Evolutionary conservation across 441 rosid genomes (phyloP), one percentile per base, ranked within the genome.

Genomic region (Monsonia emarginata): DNA sequence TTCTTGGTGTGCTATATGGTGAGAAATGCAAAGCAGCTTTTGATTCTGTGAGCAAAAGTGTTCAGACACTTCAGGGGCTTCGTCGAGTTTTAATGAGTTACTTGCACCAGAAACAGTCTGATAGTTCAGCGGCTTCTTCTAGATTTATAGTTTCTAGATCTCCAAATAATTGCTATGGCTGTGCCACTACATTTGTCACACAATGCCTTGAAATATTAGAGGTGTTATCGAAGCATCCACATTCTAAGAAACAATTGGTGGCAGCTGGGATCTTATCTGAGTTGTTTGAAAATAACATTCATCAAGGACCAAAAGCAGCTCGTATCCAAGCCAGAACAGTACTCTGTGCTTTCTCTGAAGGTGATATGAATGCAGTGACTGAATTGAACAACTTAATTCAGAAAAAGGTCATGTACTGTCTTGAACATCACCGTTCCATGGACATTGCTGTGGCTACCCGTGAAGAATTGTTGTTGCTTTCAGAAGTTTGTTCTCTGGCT

Each of bases 21-120:
- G 99, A 96, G 80, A 96, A 96, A 79, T 96, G 98, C 86, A 96
- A 96, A 82, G 98, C 98, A 77, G 98, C 99, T 76, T 96, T 96
- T 84, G 99, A 93, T 81, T 96, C 99, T 75, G 99, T 96, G 69
- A 93, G 97, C 87, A 96, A 96, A 84, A 96, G 98, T 81, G 99
- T 96, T 61, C 99, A 96, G 86, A 96, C 98, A 8, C 86, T 96
- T 65, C 99, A 96, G 82, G 99, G 99, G 64, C 90, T 96, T 77
- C 99, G 99, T 65, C 81, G 91, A 67, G 98, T 94, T 82, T 70
- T 96, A 74, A 94, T 94, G 99, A 86, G 79, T 74, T 96, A 94
- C 82, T 86, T 96, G 86, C 98, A 94, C 84, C 97, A 84, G 81
- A 94, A 90, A 73, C 95, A 85, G 73, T 85, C 92, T 31, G 90